Evolutionary conservation across 2,329 filamentous ascomycete species (phyloP), one percentile per base, ranked within the genome.

Genomic region (Nemania diffusa): DNA sequence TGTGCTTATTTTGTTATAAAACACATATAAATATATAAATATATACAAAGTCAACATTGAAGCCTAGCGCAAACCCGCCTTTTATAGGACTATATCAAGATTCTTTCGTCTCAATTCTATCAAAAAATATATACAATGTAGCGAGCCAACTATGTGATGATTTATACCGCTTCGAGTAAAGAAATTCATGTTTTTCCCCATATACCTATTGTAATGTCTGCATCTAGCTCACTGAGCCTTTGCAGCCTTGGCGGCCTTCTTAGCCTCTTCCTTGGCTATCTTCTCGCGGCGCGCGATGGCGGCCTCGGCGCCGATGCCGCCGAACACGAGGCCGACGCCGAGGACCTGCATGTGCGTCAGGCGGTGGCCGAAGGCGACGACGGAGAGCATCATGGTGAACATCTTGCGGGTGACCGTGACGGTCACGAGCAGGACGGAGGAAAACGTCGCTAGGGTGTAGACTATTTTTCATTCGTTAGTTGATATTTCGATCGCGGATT

Each of bases 351-450:
- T 97, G n/a, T 84, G 82, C 29, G 88, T 92, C 56, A 99, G 86
- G 70, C 87, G 88, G 80, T 99, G 96, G 29, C 96, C 96, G 78
- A 98, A 99, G 82, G 93, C 94, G 68, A 98, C 84, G 29, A 99
- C 96, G 61, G 93, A 97, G 58, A 98, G 85, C 67, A 98, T 93
- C 96, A 99, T 99, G 72, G 95, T 98, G 79, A 98, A 88, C 96
- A 99, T 99, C 84, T 99, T 99, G 77, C 96, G 88, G 52, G 96
- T 99, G 52, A 99, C 96, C 1, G 94, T 99, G 2, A 99, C 94
- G 4, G 96, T 98, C 50, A 98, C 95, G 57, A 99, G 88, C 58
- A 98, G 86, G 56, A 99, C 87, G 9, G 92, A 96, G 9, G 92
- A 96, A 82, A 98, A 99, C 57, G 92, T 93, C 15, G 94, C 91